Evolutionary conservation across 208 protist genomes (phyloP).

Genomic region (Leishmania arabica): DNA sequence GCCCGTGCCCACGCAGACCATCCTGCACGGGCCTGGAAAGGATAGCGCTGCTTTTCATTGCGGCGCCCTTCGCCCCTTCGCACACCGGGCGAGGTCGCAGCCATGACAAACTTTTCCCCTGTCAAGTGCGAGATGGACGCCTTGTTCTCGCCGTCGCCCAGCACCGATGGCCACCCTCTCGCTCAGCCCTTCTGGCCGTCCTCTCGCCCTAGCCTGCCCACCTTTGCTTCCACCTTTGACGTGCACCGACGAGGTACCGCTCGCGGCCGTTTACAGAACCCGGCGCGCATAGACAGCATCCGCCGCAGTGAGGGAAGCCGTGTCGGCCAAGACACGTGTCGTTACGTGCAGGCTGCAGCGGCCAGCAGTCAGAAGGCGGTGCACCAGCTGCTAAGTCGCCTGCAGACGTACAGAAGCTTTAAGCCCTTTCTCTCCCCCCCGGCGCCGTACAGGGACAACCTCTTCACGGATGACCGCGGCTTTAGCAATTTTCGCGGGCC

Average conservation of each 20-base stretch:
- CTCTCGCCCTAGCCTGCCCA: slow-evolving; percentile 11
- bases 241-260: background rate
- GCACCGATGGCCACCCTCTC: background rate
- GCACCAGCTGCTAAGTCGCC: slow-evolving; percentile 46
- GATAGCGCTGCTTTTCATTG: background rate
- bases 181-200: background rate
- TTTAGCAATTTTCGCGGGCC: background rate
- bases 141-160: slow-evolving; percentile 12
- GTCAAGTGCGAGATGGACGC: slow-evolving; percentile 8
- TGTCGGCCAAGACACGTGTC: slow-evolving; percentile 34
- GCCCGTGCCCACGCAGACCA: background rate
- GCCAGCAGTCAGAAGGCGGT: slow-evolving; percentile 36
- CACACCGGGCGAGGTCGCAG: background rate
- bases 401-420: slow-evolving; percentile 73
- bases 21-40: background rate
- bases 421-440: slow-evolving; percentile 47
- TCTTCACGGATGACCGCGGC: background rate
- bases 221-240: slow-evolving; percentile 3
- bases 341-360: slow-evolving; percentile 38
- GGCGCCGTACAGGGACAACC: slow-evolving; percentile 7
- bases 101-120: slow-evolving; percentile 9
- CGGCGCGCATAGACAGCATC: slow-evolving; percentile 23
- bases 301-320: slow-evolving; percentile 27
- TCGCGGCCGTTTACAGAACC: slow-evolving; percentile 11
- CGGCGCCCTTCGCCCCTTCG: background rate